These are phyloP conservation scores for Strigomonas galati DNA, from an alignment of 208 protist genomes.

Conservation along the genomic window DNA sequence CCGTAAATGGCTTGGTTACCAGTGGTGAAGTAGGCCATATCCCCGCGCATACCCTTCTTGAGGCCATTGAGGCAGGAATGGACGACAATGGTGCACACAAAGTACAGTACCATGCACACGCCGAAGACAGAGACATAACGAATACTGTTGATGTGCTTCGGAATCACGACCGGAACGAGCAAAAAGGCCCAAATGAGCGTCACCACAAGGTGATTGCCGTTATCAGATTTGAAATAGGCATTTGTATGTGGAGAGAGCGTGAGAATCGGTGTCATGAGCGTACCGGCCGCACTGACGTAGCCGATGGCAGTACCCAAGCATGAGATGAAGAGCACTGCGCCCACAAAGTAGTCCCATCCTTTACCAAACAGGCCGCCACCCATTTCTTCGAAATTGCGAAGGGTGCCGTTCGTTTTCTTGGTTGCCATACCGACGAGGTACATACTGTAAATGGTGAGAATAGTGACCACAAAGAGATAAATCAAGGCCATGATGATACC, in stretches of 20 bases:
- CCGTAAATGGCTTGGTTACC: constrained; percentile 53
- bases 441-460: constrained; percentile 64
- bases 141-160: constrained; percentile 67
- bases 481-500: constrained; percentile 57
- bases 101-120: constrained; percentile 63
- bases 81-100: constrained; percentile 51
- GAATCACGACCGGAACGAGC: constrained; percentile 66
- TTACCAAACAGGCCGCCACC: constrained; percentile 40
- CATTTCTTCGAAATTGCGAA: constrained; percentile 52
- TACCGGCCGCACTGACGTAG: constrained; percentile 69
- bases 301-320: constrained; percentile 67
- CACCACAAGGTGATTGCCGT: constrained; percentile 39
- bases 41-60: constrained; percentile 25
- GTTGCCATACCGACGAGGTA: constrained; percentile 44
- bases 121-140: constrained; percentile 70
- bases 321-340: constrained; percentile 52
- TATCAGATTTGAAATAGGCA: constrained; percentile 33
- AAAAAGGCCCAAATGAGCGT: constrained; percentile 42
- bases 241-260: constrained; percentile 22
- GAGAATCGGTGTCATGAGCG: constrained; percentile 57
- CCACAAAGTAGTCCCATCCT: constrained; percentile 63
- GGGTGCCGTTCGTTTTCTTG: constrained; percentile 44
- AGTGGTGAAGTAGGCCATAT: constrained; percentile 37
- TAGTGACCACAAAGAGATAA: constrained; percentile 50
- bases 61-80: constrained; percentile 47